These are phyloP conservation scores for Fonsecaea nubica DNA, from an alignment of 2,329 filamentous ascomycete species.

Conservation along the genomic window DNA sequence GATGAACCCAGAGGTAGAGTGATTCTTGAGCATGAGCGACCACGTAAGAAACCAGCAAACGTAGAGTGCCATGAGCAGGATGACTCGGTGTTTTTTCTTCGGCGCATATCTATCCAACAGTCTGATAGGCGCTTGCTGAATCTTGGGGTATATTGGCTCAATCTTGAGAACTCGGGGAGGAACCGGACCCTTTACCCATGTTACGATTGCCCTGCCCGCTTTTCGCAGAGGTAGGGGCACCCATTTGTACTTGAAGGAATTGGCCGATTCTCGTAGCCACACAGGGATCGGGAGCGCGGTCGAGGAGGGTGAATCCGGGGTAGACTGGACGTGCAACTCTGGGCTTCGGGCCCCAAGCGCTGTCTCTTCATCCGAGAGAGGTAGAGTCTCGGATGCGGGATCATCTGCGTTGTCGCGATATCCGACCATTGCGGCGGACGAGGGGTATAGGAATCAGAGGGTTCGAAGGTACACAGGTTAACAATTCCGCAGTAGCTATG, in stretches of 20 bases:
- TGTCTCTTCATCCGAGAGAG: conserved; percentile 47
- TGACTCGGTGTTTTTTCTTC: conserved; percentile 54
- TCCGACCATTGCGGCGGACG: conserved; percentile 12
- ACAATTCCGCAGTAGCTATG: background rate
- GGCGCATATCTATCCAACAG: conserved; percentile 54
- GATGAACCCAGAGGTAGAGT: conserved; percentile 55
- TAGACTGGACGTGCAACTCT: conserved; percentile 42
- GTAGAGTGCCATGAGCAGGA: conserved; percentile 52
- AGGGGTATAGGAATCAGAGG: background rate
- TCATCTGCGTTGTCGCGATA: conserved; percentile 40
- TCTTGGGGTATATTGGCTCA: conserved; percentile 53
- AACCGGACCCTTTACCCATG: conserved; percentile 57
- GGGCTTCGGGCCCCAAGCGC: conserved; percentile 46
- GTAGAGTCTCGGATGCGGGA: conserved; percentile 38
- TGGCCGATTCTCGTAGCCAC: conserved; percentile 57
- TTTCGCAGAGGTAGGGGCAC: conserved; percentile 55
- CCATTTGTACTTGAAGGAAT: conserved; percentile 56
- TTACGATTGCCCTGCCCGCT: conserved; percentile 50
- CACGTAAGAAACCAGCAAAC: conserved; percentile 56
- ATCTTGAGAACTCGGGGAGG: conserved; percentile 55
- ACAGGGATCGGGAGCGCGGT: conserved; percentile 47
- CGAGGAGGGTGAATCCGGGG: conserved; percentile 34
- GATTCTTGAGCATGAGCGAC: conserved; percentile 53
- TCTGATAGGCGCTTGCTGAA: conserved; percentile 55
- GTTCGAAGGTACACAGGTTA: background rate